Evolutionary conservation across 148 eudicot species (phyloP).

Genomic region (Nyssa sinensis): DNA sequence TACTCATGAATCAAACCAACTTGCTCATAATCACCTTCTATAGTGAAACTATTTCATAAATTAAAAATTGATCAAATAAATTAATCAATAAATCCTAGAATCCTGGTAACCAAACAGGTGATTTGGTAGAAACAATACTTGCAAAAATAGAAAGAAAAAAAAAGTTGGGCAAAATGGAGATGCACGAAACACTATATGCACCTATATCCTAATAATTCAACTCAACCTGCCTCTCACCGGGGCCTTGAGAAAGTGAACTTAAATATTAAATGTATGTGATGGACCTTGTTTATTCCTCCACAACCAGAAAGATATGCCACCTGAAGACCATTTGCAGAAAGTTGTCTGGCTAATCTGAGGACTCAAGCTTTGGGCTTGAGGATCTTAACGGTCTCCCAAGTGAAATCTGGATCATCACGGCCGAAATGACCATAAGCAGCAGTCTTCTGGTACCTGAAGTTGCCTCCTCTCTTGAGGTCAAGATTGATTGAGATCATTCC

Average conservation of each 20-base stretch:
- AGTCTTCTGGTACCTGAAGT: conserved; percentile 50
- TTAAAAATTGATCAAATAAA: too few species aligned
- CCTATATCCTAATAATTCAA: neutral
- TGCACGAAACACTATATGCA: neutral
- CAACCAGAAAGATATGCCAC: conserved; percentile 6
- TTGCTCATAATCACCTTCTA: too few species aligned
- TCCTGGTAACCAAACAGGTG: neutral
- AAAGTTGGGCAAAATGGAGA: neutral
- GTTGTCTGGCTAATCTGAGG: neutral
- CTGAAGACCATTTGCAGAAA: neutral
- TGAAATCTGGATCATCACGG: conserved; percentile 48
- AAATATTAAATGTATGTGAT: neutral
- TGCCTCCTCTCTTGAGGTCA: conserved; percentile 46
- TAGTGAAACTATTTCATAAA: too few species aligned
- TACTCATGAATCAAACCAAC: neutral
- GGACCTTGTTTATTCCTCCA: conserved; percentile 21
- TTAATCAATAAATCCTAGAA: neutral
- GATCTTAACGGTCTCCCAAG: conserved; percentile 50
- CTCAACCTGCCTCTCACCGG: neutral
- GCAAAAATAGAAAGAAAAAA: neutral
- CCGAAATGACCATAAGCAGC: conserved; percentile 56
- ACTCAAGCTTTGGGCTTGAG: conserved; percentile 53
- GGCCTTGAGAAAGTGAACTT: neutral
- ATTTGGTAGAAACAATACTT: neutral
- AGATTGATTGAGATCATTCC: conserved; percentile 48